Base-by-base conservation (phyloP, 441 rosid genomes). In the Mallotus repandus region DNA sequence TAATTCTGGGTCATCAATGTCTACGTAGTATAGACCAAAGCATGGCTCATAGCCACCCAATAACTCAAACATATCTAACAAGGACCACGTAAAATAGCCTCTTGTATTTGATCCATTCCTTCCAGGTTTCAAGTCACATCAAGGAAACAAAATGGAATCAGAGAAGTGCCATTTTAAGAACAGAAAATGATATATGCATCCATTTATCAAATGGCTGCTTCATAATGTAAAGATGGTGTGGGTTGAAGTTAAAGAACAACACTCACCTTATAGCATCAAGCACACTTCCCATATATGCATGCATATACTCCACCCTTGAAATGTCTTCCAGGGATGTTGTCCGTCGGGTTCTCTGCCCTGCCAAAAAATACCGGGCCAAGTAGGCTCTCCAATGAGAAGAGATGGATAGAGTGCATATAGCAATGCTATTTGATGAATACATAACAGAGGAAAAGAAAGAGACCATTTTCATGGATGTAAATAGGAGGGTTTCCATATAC, bases 391-490 rank as follows among this genome's bases (percentile, higher is more conserved):
- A 43, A 5, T 43, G 9, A 43, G 46, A 43, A 43, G 1, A 43
- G 46, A 43, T 29, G 32, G 32, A 43, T 43, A 9, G 9, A 43
- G 46, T 43, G 32, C n/a, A 11, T 16, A 2, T 52, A 43, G 46
- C 46, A 43, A 43, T 9, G 46, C 46, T 9, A 43, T 43, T 43
- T 43, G 46, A 43, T 43, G 46, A 43, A 9, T 43, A 1, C 10
- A 43, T 43, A 4, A 43, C 12, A 49, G 22, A 54, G 77, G 76
- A 67, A 60, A 53, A 22, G 58, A 73, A 48, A 74, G 77, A 66
- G 68, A 94, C 92, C 98, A 64, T 94, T 94, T 82, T 94, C 94
- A 66, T 87, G 86, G 63, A 91, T 86, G 79, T 87, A 88, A 29
- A 90, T 58, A 11, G 89, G 90, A 80, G 93, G 91, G 75, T 91